Percentiles rank a stretch among this genome's conserved stretches.
Conservation (phyloP, 1,284 basidiomycete genomes). For the Leccinum griseonigrum region DNA sequence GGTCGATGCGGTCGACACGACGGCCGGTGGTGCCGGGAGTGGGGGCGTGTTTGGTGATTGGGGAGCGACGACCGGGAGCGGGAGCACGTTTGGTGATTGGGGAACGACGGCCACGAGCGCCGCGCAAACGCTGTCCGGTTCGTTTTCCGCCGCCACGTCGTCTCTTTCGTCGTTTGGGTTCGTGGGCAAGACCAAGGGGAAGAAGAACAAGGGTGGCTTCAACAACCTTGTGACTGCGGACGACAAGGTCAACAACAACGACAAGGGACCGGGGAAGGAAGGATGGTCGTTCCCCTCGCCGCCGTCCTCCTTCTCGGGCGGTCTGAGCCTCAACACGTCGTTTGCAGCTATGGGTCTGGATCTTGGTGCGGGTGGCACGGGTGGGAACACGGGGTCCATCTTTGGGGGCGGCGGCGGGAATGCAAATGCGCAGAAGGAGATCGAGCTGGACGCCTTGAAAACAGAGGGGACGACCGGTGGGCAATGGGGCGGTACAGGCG, state of each 20-base stretch:
- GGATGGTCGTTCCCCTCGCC: background rate
- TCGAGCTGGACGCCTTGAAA: no score
- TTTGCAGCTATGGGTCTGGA: background rate
- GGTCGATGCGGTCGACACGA: background rate
- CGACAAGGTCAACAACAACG: no score
- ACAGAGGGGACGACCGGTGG: no score
- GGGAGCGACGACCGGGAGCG: background rate
- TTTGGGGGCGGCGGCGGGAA: background rate
- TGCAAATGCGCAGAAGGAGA: background rate
- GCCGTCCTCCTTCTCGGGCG: background rate
- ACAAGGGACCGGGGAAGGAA: no score
- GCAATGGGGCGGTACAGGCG: no score
- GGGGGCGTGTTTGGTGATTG: background rate
- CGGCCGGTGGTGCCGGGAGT: background rate
- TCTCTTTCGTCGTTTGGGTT: background rate
- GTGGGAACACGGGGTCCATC: background rate
- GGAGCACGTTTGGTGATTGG: background rate
- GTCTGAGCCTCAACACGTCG: background rate
- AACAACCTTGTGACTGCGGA: no score
- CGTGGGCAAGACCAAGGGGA: background rate
- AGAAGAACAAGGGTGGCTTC: constrained; percentile 8
- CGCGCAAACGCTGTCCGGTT: background rate
- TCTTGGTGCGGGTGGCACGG: background rate
- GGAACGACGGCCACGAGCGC: background rate
- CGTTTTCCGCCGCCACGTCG: background rate